Conservation (phyloP, 2,329 filamentous ascomycete species). For the Penicillium sclerotigenum region DNA sequence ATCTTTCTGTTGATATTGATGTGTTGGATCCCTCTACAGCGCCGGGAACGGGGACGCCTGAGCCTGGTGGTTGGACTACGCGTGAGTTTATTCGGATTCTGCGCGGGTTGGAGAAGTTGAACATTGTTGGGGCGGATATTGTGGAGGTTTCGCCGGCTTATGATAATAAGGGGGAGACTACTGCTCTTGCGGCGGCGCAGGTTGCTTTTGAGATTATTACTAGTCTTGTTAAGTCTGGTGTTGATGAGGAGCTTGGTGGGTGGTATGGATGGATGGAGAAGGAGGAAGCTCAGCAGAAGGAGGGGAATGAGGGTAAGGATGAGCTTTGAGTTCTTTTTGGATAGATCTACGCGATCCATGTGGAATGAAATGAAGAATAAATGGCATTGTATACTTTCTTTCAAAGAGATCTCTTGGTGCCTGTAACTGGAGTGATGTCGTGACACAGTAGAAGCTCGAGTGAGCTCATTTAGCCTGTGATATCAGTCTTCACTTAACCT, state of each 20-base stretch:
- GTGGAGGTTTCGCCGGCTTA: slow-evolving; percentile 87
- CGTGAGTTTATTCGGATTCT: slow-evolving; percentile 81
- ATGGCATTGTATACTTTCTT: slow-evolving; percentile 8
- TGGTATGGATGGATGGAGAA: slow-evolving; percentile 39
- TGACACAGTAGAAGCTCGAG: neutral
- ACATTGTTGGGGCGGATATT: slow-evolving; percentile 83
- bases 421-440: slow-evolving; percentile 1
- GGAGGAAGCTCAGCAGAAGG: slow-evolving; percentile 5
- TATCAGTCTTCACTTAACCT: neutral
- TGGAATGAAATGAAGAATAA: slow-evolving; percentile 20
- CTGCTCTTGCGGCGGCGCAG: slow-evolving; percentile 78
- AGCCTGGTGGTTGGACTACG: slow-evolving; percentile 88
- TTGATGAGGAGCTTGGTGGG: slow-evolving; percentile 39
- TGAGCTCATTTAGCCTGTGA: neutral
- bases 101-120: slow-evolving; percentile 74
- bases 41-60: slow-evolving; percentile 81
- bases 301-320: slow-evolving; percentile 24
- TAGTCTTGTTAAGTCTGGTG: slow-evolving; percentile 48
- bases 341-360: slow-evolving; percentile 14
- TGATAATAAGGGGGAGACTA: slow-evolving; percentile 75
- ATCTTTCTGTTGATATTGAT: slow-evolving; percentile 77
- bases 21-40: slow-evolving; percentile 69
- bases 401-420: neutral
- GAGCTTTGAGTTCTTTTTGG: slow-evolving; percentile 20
- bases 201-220: slow-evolving; percentile 83